phyloP scores from a whole-genome alignment of 2,329 filamentous ascomycete species.

The Trichoderma lentiforme region DNA sequence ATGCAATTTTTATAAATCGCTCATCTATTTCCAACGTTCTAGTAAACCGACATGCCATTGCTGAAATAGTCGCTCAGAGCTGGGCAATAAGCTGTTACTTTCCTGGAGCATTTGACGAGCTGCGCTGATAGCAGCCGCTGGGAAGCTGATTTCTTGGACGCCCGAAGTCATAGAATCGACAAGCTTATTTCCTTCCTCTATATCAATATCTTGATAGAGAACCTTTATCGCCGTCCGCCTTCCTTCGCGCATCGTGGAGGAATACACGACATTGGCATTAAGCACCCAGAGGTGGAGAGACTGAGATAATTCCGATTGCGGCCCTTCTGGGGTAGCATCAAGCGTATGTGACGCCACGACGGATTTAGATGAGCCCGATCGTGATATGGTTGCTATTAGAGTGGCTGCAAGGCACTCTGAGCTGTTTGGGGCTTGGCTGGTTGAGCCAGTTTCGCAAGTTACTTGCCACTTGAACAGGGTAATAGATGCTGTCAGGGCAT shows the following conservation, averaged over 20 bases:
- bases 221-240: slow-evolving; percentile 49
- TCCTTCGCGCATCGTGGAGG: slow-evolving; percentile 37
- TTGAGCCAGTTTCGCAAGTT: slow-evolving; percentile 34
- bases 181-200: slow-evolving; percentile 45
- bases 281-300: slow-evolving; percentile 54
- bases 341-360: slow-evolving; percentile 42
- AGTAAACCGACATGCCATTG: slow-evolving; percentile 67
- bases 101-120: slow-evolving; percentile 43
- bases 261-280: slow-evolving; percentile 53
- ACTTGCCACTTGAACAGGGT: slow-evolving; percentile 59
- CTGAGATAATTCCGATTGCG: slow-evolving; percentile 5
- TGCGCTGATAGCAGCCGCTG: slow-evolving; percentile 45
- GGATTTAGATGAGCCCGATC: slow-evolving; percentile 57
- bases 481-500: slow-evolving; percentile 42
- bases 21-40: slow-evolving; percentile 35
- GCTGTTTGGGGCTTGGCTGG: slow-evolving; percentile 36
- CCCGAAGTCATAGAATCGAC: slow-evolving; percentile 51
- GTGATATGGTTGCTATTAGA: slow-evolving; percentile 50
- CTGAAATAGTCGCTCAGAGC: slow-evolving; percentile 54
- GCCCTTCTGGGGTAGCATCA: slow-evolving; percentile 13
- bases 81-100: slow-evolving; percentile 53
- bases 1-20: background rate
- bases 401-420: slow-evolving; percentile 52
- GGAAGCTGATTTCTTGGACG: slow-evolving; percentile 58
- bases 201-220: slow-evolving; percentile 45